Percentiles rank a stretch among this genome's conserved stretches.
These are phyloP conservation scores for Cucurbita moschata DNA, from an alignment of 306 rosid species.

Conservation along the genomic window DNA sequence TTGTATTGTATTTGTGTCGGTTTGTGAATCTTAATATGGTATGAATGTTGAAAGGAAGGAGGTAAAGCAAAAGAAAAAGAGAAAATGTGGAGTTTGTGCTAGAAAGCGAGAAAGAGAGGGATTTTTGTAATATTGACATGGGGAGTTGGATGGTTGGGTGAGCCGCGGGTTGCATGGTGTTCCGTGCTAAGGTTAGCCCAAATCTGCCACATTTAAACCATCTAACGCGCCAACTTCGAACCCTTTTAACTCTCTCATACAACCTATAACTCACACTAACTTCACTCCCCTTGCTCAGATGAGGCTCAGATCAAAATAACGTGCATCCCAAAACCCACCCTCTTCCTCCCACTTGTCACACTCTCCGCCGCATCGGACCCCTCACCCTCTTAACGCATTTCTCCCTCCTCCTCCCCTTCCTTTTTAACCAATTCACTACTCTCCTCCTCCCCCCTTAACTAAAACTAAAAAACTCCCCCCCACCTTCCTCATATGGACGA, in stretches of 20 bases:
- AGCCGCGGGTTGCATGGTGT: slow-evolving; percentile 10
- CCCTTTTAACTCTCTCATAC: not conserved
- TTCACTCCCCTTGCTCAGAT: not conserved
- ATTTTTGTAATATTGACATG: not conserved
- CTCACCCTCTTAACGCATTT: not conserved
- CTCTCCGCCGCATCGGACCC: slow-evolving; percentile 11
- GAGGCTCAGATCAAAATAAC: slow-evolving; percentile 6
- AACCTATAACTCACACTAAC: not conserved
- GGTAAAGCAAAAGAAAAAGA: too few relatives aligned
- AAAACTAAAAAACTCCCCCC: too few relatives aligned
- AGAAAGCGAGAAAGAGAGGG: too few relatives aligned
- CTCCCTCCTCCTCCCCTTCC: not conserved
- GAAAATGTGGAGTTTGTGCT: too few relatives aligned
- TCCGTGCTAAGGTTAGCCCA: slow-evolving; percentile 16
- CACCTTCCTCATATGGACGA: slow-evolving; percentile 14
- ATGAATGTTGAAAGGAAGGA: too few relatives aligned
- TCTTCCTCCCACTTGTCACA: slow-evolving; percentile 27
- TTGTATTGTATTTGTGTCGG: too few relatives aligned
- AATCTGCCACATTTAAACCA: slow-evolving; percentile 17
- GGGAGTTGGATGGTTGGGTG: not conserved
- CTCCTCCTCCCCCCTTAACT: not conserved
- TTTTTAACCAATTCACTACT: not conserved
- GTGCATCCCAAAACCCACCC: slow-evolving; percentile 28
- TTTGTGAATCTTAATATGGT: too few relatives aligned
- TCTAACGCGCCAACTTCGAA: not conserved